Evolutionary conservation across 768 basidiomycete species (phyloP).

Genomic region (Tricholoma terreum): DNA sequence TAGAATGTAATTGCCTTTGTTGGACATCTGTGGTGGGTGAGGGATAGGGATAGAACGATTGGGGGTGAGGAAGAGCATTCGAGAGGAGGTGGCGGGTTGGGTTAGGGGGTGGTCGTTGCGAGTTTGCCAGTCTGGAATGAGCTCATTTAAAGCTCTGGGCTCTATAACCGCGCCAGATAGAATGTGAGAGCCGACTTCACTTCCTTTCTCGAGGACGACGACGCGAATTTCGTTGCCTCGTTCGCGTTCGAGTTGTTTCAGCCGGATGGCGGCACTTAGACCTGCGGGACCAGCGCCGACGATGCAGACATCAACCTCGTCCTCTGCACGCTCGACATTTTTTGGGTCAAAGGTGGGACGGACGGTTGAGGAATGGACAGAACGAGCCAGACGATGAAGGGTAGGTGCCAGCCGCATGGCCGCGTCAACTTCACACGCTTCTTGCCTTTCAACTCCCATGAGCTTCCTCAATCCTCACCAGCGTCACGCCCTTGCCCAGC

Average conservation of each 20-base stretch:
- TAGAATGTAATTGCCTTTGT: conserved; percentile 88
- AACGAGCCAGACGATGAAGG: conserved; percentile 9
- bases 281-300: conserved; percentile 96
- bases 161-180: conserved; percentile 96
- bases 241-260: conserved; percentile 89
- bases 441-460: conserved; percentile 11
- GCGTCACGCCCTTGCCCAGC: conserved; percentile 38
- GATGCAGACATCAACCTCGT: conserved; percentile 96
- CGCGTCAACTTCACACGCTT: not conserved
- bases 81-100: conserved; percentile 71
- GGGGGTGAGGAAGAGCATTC: conserved; percentile 83
- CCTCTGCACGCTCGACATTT: conserved; percentile 76
- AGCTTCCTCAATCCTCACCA: conserved; percentile 18
- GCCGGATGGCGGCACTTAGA: conserved; percentile 89
- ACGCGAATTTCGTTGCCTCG: conserved; percentile 81
- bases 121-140: conserved; percentile 81
- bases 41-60: conserved; percentile 75
- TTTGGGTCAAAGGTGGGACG: conserved; percentile 43
- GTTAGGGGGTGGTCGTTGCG: conserved; percentile 69
- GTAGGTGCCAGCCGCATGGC: conserved; percentile 13
- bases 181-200: conserved; percentile 91
- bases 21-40: conserved; percentile 96
- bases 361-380: conserved; percentile 9
- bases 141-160: conserved; percentile 85
- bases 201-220: conserved; percentile 93